phyloP scores from a whole-genome alignment of 768 basidiomycete genomes.

The Goffeauzyma gilvescens region DNA sequence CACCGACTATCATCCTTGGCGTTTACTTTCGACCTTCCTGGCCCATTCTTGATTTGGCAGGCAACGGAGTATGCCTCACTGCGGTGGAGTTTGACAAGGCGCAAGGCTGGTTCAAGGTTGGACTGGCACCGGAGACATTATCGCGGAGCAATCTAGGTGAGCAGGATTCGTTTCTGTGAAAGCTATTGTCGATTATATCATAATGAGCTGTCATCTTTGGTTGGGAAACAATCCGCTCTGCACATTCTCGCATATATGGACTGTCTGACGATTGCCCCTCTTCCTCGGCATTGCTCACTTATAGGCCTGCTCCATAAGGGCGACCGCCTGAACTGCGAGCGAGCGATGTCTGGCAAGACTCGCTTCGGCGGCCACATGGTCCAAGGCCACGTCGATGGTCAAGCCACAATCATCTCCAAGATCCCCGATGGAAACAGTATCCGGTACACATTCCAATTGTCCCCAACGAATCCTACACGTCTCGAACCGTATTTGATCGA shows the following conservation, averaged over 20 bases:
- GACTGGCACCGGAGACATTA: slow-evolving; percentile 89
- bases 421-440: slow-evolving; percentile 69
- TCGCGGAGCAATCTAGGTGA: slow-evolving; percentile 73
- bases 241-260: too few relatives aligned
- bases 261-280: too few relatives aligned
- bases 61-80: slow-evolving; percentile 60
- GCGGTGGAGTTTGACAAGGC: slow-evolving; percentile 56
- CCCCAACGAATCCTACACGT: slow-evolving; percentile 39
- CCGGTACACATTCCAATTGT: slow-evolving; percentile 60
- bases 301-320: too few relatives aligned
- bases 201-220: too few relatives aligned
- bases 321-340: slow-evolving; percentile 72
- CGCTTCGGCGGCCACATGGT: slow-evolving; percentile 96
- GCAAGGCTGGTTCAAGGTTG: slow-evolving; percentile 72
- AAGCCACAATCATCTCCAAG: slow-evolving; percentile 52
- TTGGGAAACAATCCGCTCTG: too few relatives aligned
- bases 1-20: neutral
- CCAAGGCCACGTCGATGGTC: slow-evolving; percentile 88
- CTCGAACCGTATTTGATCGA: slow-evolving; percentile 66
- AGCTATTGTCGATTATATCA: too few relatives aligned
- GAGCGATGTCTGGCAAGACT: slow-evolving; percentile 78
- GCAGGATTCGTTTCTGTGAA: slow-evolving; percentile 37
- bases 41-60: too few relatives aligned
- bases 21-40: neutral
- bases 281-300: too few relatives aligned